phyloP scores from a whole-genome alignment of 1,284 basidiomycete genomes.

The Exobasidium rhododendri region DNA sequence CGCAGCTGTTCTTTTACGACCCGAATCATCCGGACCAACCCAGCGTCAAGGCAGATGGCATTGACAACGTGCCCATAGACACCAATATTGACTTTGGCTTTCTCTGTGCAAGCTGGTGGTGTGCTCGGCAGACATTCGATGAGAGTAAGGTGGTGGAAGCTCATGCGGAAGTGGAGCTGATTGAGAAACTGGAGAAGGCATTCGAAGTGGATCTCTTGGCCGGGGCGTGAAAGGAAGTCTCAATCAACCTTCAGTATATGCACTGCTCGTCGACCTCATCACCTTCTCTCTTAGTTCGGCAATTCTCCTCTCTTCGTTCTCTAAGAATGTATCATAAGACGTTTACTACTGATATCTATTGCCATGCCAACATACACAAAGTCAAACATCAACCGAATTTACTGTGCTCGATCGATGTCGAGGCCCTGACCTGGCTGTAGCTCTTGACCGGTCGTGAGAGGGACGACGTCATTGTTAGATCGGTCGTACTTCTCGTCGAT shows the following conservation, averaged over 20 bases:
- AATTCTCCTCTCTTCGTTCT: too few relatives aligned
- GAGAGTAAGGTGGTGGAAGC: conserved; percentile 6
- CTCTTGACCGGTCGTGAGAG: conserved; percentile 35
- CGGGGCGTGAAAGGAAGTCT: conserved; percentile 4
- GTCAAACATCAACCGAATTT: neutral
- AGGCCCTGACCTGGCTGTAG: conserved; percentile 34
- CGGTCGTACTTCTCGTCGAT: conserved; percentile 31
- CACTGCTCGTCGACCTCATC: too few relatives aligned
- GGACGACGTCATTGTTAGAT: conserved; percentile 31
- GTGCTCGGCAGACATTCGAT: conserved; percentile 11
- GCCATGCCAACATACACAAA: neutral
- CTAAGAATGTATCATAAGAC: neutral
- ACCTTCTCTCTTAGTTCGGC: too few relatives aligned
- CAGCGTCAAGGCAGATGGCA: neutral
- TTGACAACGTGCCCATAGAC: neutral
- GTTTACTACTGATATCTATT: neutral
- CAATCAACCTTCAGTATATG: too few relatives aligned
- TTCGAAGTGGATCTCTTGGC: conserved; percentile 14
- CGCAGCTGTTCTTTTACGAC: neutral
- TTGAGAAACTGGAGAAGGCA: conserved; percentile 11
- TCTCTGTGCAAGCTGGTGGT: conserved; percentile 5
- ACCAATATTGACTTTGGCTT: neutral
- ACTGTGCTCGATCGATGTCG: conserved; percentile 26
- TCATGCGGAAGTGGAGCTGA: conserved; percentile 8
- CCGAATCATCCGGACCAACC: neutral